Evolutionary conservation across 805 yeast genomes (phyloP).

Genomic region (Cyberlindnera subsufficiens): DNA sequence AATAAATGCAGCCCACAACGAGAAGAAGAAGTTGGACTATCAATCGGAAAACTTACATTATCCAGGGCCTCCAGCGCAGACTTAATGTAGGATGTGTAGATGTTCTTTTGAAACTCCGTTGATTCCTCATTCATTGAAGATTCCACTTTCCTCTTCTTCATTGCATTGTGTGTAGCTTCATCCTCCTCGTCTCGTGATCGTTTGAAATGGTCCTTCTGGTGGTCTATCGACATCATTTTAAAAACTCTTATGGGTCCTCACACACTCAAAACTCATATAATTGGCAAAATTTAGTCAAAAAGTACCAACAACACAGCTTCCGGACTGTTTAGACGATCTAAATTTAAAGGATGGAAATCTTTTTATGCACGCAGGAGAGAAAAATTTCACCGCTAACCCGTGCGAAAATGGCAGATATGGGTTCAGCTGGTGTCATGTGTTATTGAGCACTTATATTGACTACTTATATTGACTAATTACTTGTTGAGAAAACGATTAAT

Average conservation of each 20-base stretch:
- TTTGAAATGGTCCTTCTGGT: constrained; percentile 21
- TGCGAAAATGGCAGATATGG: no score
- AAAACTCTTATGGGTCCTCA: background rate
- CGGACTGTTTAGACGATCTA: no score
- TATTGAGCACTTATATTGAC: no score
- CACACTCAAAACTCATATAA: no score
- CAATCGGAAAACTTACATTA: constrained; percentile 33
- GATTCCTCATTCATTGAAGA: constrained; percentile 1
- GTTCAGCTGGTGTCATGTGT: no score
- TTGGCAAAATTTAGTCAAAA: no score
- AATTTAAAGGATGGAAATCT: no score
- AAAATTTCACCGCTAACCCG: no score
- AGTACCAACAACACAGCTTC: no score
- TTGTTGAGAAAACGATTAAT: no score
- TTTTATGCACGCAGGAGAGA: no score
- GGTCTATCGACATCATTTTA: constrained; percentile 24
- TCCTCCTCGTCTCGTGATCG: constrained; percentile 20
- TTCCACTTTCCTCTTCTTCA: constrained; percentile 7
- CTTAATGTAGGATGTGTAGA: constrained; percentile 42
- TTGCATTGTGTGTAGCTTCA: constrained; percentile 4
- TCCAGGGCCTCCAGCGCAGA: constrained; percentile 70
- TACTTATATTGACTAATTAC: no score
- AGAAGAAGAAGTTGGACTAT: background rate
- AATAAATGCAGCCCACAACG: constrained; percentile 2
- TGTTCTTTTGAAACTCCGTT: constrained; percentile 26